These are phyloP conservation scores for Rubia peregrina DNA, from an alignment of 305 asterid genomes.

Conservation along the genomic window DNA sequence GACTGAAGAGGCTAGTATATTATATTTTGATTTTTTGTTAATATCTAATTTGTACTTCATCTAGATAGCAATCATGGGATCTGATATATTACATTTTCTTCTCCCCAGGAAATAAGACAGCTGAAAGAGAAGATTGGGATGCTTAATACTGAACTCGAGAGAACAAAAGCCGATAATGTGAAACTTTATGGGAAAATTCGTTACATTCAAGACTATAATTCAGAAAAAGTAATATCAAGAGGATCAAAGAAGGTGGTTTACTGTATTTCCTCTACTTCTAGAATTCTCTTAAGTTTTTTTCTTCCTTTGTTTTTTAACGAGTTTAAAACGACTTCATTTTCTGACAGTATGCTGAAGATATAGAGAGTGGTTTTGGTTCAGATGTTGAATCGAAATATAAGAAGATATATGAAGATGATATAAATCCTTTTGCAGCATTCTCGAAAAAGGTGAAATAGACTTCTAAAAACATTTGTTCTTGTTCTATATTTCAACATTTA, in stretches of 20 bases:
- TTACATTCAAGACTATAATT: slow-evolving; percentile 94
- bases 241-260: slow-evolving; percentile 86
- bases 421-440: slow-evolving; percentile 97
- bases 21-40: background rate
- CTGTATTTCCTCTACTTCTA: slow-evolving; percentile 23
- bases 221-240: slow-evolving; percentile 91
- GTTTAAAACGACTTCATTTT: slow-evolving; percentile 18
- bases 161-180: slow-evolving; percentile 95
- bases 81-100: slow-evolving; percentile 17
- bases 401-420: slow-evolving; percentile 96
- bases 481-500: background rate
- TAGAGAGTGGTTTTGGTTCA: slow-evolving; percentile 92
- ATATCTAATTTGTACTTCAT: slow-evolving; percentile 1
- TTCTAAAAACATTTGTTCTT: background rate
- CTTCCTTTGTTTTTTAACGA: background rate
- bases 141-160: slow-evolving; percentile 79
- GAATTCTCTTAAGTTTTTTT: slow-evolving; percentile 15
- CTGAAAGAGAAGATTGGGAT: slow-evolving; percentile 85
- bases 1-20: slow-evolving; percentile 79
- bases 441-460: slow-evolving; percentile 48
- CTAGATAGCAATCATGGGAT: slow-evolving; percentile 11
- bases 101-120: slow-evolving; percentile 78
- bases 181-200: slow-evolving; percentile 97
- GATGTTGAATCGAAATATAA: slow-evolving; percentile 99
- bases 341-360: slow-evolving; percentile 77